phyloP scores from a whole-genome alignment of 495 filamentous ascomycete genomes.

The Rostrohypoxylon terebratum region DNA sequence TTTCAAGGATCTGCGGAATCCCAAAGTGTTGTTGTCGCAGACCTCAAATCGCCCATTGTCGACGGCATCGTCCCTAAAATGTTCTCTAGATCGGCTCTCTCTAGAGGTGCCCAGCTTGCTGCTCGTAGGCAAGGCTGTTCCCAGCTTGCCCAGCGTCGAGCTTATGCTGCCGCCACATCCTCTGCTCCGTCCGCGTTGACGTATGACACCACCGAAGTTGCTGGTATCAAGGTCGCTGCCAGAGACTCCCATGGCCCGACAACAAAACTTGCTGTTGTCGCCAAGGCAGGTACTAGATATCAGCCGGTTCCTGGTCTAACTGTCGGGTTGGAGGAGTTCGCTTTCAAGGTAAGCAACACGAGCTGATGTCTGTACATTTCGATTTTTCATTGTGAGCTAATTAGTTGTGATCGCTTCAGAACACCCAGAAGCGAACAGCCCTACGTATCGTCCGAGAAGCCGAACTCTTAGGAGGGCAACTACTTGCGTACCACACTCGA shows the following conservation, averaged over 20 bases:
- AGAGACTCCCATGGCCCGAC: constrained; percentile 89
- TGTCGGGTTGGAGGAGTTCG: constrained; percentile 89
- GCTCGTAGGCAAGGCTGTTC: constrained; percentile 72
- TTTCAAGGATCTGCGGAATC: constrained; percentile 38
- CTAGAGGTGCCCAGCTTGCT: constrained; percentile 81
- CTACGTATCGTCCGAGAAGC: constrained; percentile 93
- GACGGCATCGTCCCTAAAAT: constrained; percentile 71
- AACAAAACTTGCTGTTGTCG: constrained; percentile 87
- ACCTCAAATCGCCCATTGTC: constrained; percentile 60
- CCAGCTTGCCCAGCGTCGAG: constrained; percentile 71
- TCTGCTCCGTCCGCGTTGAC: constrained; percentile 73
- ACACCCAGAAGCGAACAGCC: constrained; percentile 84
- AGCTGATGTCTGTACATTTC: constrained; percentile 5
- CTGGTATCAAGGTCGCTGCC: constrained; percentile 90
- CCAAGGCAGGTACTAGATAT: constrained; percentile 92
- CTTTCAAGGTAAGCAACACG: constrained; percentile 87
- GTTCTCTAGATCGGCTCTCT: constrained; percentile 84
- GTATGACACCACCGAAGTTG: constrained; percentile 86
- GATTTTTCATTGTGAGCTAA: constrained; percentile 60
- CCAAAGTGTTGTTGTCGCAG: constrained; percentile 52
- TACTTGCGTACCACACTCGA: constrained; percentile 85
- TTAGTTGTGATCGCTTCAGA: constrained; percentile 66
- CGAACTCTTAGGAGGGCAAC: constrained; percentile 90
- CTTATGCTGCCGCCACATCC: constrained; percentile 84
- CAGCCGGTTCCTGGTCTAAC: constrained; percentile 88